Percentiles rank a stretch among this genome's conserved stretches.
Conservation (phyloP, 257 asterid species). For the Cordia subcordata region DNA sequence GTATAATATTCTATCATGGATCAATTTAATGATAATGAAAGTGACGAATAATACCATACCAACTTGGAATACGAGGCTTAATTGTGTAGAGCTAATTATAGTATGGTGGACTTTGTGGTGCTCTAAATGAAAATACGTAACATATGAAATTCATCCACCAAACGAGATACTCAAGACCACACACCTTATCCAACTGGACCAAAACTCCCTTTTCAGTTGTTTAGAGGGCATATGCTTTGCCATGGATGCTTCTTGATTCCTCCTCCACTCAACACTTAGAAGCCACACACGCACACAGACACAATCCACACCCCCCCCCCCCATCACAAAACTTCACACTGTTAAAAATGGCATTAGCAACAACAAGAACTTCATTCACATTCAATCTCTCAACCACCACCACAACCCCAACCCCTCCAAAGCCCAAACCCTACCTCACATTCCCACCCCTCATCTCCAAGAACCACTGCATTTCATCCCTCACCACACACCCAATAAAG, state of each 20-base stretch:
- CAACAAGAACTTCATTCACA: conserved; percentile 48
- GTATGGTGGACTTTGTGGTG: no score
- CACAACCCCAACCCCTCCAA: conserved; percentile 20
- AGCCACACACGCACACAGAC: neutral
- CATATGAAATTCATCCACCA: no score
- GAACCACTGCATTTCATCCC: conserved; percentile 27
- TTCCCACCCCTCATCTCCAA: conserved; percentile 25
- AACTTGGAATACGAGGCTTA: no score
- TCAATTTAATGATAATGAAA: no score
- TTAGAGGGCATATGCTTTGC: conserved; percentile 15
- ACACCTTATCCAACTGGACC: conserved; percentile 13
- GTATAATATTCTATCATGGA: no score
- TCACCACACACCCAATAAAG: conserved; percentile 14
- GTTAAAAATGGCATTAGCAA: conserved; percentile 55
- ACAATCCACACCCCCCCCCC: neutral
- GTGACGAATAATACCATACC: no score
- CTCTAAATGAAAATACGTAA: no score
- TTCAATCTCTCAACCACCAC: conserved; percentile 44
- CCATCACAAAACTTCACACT: neutral
- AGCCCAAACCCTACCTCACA: conserved; percentile 29
- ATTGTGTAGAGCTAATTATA: no score
- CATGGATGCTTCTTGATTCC: conserved; percentile 15
- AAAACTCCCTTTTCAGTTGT: neutral
- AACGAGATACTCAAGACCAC: neutral
- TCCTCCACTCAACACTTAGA: conserved; percentile 5